A percentile compares a stretch with the other conserved stretches of the same genome.
Conservation (phyloP, 805 yeast genomes). For the Teunomyces atbi region DNA sequence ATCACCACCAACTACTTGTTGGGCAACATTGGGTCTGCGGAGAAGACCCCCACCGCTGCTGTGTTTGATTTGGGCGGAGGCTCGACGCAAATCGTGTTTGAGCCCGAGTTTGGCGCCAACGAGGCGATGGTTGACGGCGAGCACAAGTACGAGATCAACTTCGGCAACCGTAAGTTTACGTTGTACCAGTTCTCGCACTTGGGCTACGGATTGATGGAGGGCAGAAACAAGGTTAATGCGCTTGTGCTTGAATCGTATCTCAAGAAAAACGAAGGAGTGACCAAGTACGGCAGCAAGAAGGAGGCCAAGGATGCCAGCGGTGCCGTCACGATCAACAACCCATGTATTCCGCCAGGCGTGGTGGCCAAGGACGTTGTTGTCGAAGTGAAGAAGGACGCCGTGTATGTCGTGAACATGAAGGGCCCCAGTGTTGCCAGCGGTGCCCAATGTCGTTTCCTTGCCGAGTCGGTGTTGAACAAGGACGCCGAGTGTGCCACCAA, state of each 20-base stretch:
- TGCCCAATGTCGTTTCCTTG: conserved; percentile 80
- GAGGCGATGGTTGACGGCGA: conserved; percentile 80
- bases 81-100: conserved; percentile 97
- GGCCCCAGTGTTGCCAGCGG: conserved; percentile 67
- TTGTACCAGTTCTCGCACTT: conserved; percentile 93
- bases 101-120: conserved; percentile 67
- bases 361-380: conserved; percentile 61
- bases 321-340: conserved; percentile 58
- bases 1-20: conserved; percentile 90
- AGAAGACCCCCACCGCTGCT: conserved; percentile 85
- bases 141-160: conserved; percentile 74
- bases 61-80: conserved; percentile 99
- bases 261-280: conserved; percentile 20
- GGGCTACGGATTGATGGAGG: conserved; percentile 95
- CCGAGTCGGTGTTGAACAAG: conserved; percentile 81
- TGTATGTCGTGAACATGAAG: conserved; percentile 56
- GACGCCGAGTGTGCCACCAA: conserved; percentile 68
- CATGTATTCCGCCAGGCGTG: conserved; percentile 85
- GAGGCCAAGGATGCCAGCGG: conserved; percentile 35
- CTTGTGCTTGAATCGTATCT: conserved; percentile 56
- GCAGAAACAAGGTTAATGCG: conserved; percentile 76
- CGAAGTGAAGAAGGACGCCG: conserved; percentile 43
- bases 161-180: conserved; percentile 77
- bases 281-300: conserved; percentile 24
- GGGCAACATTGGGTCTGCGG: conserved; percentile 86